Percentiles rank a stretch among this genome's conserved stretches.
phyloP scores from a whole-genome alignment of 768 basidiomycete genomes.

The Serendipita sp. region DNA sequence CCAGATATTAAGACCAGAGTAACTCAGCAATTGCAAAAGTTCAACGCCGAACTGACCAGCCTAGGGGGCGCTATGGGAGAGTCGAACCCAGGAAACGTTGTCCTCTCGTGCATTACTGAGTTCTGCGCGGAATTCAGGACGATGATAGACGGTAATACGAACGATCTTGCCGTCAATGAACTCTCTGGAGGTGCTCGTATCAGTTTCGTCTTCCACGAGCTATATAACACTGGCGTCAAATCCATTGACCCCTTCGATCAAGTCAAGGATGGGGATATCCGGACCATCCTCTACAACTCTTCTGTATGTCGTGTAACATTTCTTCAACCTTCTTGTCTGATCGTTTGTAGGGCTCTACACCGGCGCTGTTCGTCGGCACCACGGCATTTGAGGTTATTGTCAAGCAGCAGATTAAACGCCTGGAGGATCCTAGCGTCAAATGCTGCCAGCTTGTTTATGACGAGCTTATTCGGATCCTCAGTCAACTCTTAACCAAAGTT shows the following conservation, averaged over 20 bases:
- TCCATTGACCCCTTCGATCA: constrained; percentile 97
- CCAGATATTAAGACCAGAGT: constrained; percentile 97
- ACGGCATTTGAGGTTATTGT: constrained; percentile 97
- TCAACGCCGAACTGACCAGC: constrained; percentile 59
- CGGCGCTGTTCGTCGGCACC: constrained; percentile 90
- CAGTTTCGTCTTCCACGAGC: constrained; percentile 96
- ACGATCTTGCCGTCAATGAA: constrained; percentile 88
- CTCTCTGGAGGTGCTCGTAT: constrained; percentile 97
- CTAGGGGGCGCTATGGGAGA: constrained; percentile 85
- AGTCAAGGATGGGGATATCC: constrained; percentile 95
- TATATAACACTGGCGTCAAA: constrained; percentile 94
- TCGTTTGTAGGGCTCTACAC: constrained; percentile 65
- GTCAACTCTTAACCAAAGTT: constrained; percentile 78
- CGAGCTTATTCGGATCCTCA: constrained; percentile 89
- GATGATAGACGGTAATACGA: constrained; percentile 92
- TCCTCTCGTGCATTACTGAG: constrained; percentile 94
- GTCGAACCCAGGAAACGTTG: constrained; percentile 72
- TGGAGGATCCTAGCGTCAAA: constrained; percentile 86
- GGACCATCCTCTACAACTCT: constrained; percentile 92
- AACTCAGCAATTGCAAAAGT: constrained; percentile 77
- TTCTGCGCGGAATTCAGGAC: constrained; percentile 95
- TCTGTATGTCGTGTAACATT: constrained; percentile 39
- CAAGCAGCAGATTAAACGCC: constrained; percentile 93
- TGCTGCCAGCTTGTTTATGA: constrained; percentile 95
- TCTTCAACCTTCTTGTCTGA: neutral